Evolutionary conservation across 2,329 filamentous ascomycete genomes (phyloP).

Genomic region (Aspergillus sp.): DNA sequence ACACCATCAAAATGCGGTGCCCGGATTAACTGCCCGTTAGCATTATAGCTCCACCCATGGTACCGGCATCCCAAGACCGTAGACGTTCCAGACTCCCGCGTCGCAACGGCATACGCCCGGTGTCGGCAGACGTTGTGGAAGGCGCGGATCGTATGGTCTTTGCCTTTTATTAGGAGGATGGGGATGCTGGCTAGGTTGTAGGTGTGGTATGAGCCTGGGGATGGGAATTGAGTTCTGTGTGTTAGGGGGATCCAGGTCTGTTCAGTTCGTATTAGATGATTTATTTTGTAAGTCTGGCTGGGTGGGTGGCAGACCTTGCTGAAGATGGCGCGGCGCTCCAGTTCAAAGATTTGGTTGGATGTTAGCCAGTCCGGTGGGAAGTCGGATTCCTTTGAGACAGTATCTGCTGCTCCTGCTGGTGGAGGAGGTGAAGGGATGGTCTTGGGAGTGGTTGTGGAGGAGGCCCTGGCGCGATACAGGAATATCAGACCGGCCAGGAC

Average conservation of each 20-base stretch:
- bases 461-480: slow-evolving; percentile 7
- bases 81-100: slow-evolving; percentile 51
- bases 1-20: slow-evolving; percentile 60
- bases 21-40: slow-evolving; percentile 59
- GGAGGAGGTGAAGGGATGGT: background rate
- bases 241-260: slow-evolving; percentile 39
- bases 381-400: slow-evolving; percentile 42
- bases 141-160: slow-evolving; percentile 53
- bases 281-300: too few relatives aligned
- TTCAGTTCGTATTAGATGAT: slow-evolving; percentile 17
- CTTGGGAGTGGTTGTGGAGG: too few relatives aligned
- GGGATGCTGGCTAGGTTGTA: slow-evolving; percentile 58
- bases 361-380: slow-evolving; percentile 42
- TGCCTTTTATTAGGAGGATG: slow-evolving; percentile 55
- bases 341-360: slow-evolving; percentile 44
- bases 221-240: slow-evolving; percentile 48
- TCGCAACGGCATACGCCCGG: slow-evolving; percentile 60
- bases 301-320: slow-evolving; percentile 40
- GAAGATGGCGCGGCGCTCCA: slow-evolving; percentile 53
- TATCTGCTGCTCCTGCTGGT: background rate
- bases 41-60: slow-evolving; percentile 63
- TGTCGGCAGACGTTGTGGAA: slow-evolving; percentile 66
- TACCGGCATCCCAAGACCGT: slow-evolving; percentile 60
- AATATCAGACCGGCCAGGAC: slow-evolving; percentile 11
- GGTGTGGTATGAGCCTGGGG: slow-evolving; percentile 58